Evolutionary conservation across 352 stramenopile species (phyloP).

Genomic region (Pythium dissotocum): DNA sequence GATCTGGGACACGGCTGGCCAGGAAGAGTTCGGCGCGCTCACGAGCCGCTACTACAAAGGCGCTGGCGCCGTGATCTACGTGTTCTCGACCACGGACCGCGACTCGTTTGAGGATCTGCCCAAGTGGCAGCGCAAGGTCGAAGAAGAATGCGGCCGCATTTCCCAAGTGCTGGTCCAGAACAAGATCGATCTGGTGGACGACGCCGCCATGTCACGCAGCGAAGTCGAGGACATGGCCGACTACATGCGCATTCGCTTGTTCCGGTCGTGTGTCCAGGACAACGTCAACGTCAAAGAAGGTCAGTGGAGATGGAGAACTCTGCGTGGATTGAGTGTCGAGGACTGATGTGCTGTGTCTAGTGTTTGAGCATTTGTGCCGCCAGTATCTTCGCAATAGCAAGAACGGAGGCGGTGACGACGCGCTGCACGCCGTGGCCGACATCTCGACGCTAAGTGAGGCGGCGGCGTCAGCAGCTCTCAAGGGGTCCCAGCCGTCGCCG

Average conservation of each 20-base stretch:
- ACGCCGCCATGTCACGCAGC: conserved; percentile 54
- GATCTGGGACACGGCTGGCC: conserved; percentile 83
- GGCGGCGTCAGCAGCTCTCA: conserved; percentile 13
- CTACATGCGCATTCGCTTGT: conserved; percentile 54
- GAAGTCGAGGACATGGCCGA: conserved; percentile 71
- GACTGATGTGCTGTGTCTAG: conserved; percentile 10
- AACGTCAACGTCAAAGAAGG: conserved; percentile 76
- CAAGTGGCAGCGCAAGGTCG: conserved; percentile 72
- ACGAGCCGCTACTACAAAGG: conserved; percentile 83
- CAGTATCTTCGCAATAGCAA: conserved; percentile 47
- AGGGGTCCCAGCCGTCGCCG: conserved; percentile 22
- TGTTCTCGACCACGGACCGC: conserved; percentile 75
- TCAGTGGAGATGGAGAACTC: conserved; percentile 14
- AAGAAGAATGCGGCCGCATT: conserved; percentile 66
- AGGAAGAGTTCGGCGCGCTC: conserved; percentile 82
- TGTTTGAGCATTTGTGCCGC: conserved; percentile 61
- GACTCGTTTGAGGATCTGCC: conserved; percentile 70
- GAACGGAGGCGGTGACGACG: conserved; percentile 34
- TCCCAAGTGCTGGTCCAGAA: conserved; percentile 74
- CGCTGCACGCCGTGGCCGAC: conserved; percentile 45
- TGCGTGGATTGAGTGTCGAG: background rate
- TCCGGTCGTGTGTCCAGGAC: conserved; percentile 67
- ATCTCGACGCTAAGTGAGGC: conserved; percentile 55
- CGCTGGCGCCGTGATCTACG: conserved; percentile 68
- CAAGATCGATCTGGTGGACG: conserved; percentile 72